Evolutionary conservation across 2,329 filamentous ascomycete genomes (phyloP), one percentile per base, ranked within the genome.

Genomic region (Sporothrix sp.): DNA sequence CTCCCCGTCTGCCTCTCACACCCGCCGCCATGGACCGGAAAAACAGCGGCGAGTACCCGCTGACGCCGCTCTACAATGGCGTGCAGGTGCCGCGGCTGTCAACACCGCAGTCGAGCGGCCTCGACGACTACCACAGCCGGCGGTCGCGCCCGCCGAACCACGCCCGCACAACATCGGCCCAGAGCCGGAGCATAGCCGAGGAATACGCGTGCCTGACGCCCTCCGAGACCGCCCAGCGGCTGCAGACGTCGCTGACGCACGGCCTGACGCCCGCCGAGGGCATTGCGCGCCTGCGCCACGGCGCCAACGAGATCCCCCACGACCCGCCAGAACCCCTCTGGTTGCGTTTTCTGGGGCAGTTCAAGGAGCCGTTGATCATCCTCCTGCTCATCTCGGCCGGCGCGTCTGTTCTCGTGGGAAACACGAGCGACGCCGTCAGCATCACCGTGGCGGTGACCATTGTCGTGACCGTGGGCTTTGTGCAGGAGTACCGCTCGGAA

Each of bases 361-460:
- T 98, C 65, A 89, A 94, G 63, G 93, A 98, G 64, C 91, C 93
- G 0, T 72, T 98, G 50, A 98, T 98, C 56, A 68, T 97, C 20
- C 76, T 98, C n/a, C 76, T 98, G 14, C 78, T 98, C 20, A 85
- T 81, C 7, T 97, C 93, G 3, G 91, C 93, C 0, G 84, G 78
- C 16, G 84, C 95, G 35, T 97, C 91, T 0, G 79, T 97, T 44
- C 68, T 97, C 38, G 84, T 98, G 66, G 89, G 90, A 47, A 98
- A 98, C 63, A 82, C 84, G 63, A 91, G 97, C 60, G 94, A 98
- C 69, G 91, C 91, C 6, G 71, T 98, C 60, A 97, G 91, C 66
- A 98, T 98, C 62, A 86, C 91, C 0, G 82, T 95, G 28, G 93
- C 93, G 2, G 93, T 98, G 20, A 95, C 90, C 23, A 98, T 98